Conservation (phyloP, 768 basidiomycete species). For the Lentinula sp. region DNA sequence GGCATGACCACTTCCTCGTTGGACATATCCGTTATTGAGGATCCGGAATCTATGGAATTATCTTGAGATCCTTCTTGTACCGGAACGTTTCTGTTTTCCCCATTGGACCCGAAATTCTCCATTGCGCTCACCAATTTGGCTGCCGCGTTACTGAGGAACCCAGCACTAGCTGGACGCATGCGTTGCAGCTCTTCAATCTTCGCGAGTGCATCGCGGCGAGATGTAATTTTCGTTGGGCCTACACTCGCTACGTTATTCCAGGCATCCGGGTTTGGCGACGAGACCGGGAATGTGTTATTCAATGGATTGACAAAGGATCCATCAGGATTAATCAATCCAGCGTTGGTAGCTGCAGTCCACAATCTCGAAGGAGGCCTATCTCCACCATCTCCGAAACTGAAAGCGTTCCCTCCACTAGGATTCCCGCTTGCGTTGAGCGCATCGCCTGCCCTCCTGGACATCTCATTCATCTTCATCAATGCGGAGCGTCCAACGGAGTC, state of each 20-base stretch:
- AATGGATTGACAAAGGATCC: constrained; percentile 8
- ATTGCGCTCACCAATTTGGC: constrained; percentile 8
- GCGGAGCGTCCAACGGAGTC: constrained; percentile 2
- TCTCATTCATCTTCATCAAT: constrained; percentile 9
- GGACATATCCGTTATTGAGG: background rate
- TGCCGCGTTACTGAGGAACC: constrained; percentile 13
- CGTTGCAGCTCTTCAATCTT: constrained; percentile 50
- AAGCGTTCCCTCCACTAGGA: background rate
- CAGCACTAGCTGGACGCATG: constrained; percentile 21
- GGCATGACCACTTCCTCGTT: constrained; percentile 12
- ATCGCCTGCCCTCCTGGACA: constrained; percentile 1
- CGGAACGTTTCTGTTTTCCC: constrained; percentile 10
- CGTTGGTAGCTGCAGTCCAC: constrained; percentile 10
- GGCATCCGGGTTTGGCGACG: constrained; percentile 9
- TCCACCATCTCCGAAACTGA: background rate
- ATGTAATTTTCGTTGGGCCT: constrained; percentile 15
- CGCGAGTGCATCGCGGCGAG: constrained; percentile 40
- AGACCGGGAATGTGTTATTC: background rate
- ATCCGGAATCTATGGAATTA: background rate
- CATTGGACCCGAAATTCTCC: constrained; percentile 9
- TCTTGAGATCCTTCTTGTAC: background rate
- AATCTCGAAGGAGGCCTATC: constrained; percentile 8
- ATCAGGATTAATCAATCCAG: constrained; percentile 12
- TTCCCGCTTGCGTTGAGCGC: background rate
- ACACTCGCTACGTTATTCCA: constrained; percentile 9